phyloP scores from a whole-genome alignment of 805 yeast genomes.

The Schwanniomyces pseudopolymorphus region DNA sequence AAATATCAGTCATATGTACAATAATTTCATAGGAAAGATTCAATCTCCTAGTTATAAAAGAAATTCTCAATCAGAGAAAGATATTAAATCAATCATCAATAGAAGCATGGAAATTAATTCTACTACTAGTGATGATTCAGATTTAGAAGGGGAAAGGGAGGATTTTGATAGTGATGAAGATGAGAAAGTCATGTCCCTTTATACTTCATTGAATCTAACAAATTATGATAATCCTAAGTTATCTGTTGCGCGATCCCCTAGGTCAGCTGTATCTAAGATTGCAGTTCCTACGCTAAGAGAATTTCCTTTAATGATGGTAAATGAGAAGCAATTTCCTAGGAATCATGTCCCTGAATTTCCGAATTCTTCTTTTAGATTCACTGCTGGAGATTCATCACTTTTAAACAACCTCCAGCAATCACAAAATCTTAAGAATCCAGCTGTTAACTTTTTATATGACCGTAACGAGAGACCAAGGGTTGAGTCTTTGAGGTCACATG shows the following conservation, averaged over 20 bases:
- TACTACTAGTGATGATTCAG: conserved; percentile 10
- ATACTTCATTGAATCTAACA: conserved; percentile 49
- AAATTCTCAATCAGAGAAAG: conserved; percentile 15
- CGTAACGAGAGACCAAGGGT: conserved; percentile 26
- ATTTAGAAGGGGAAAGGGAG: conserved; percentile 12
- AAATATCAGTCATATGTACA: conserved; percentile 24
- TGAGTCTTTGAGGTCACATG: conserved; percentile 45
- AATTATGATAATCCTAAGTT: conserved; percentile 20
- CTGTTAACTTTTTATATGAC: conserved; percentile 21
- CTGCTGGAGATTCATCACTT: background rate
- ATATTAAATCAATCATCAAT: conserved; percentile 6
- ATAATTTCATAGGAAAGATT: conserved; percentile 18
- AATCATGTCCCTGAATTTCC: background rate
- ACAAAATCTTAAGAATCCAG: conserved; percentile 1
- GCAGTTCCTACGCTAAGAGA: conserved; percentile 44
- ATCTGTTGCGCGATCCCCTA: conserved; percentile 19
- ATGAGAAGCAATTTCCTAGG: conserved; percentile 27
- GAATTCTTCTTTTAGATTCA: background rate
- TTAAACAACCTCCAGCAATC: background rate
- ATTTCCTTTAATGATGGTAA: conserved; percentile 37
- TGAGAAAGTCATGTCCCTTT: conserved; percentile 67
- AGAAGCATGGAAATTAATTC: conserved; percentile 7
- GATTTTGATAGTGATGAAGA: conserved; percentile 52
- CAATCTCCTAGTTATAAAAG: conserved; percentile 12
- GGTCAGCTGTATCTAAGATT: conserved; percentile 9